Conservation (phyloP, 106 monocot genomes). For the Apostasia shenzhenica region DNA sequence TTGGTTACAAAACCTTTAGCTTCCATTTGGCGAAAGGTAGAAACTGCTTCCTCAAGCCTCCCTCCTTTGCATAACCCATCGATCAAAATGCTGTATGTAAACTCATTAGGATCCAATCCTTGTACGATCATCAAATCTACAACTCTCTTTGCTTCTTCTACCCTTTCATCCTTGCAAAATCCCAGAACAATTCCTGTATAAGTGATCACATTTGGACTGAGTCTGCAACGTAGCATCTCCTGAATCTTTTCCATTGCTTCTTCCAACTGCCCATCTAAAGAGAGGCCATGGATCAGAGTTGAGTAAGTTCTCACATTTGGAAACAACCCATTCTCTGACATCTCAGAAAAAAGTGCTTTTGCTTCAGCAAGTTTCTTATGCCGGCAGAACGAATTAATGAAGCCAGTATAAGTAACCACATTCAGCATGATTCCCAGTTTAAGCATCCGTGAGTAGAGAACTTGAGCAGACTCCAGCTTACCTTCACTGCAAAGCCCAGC, state of each 20-base stretch:
- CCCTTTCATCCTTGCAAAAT: constrained; percentile 28
- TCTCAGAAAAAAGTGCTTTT: constrained; percentile 26
- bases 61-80: constrained; percentile 36
- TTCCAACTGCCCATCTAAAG: constrained; percentile 18
- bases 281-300: constrained; percentile 30
- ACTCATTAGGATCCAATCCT: constrained; percentile 36
- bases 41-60: constrained; percentile 26
- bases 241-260: constrained; percentile 18
- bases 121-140: constrained; percentile 17
- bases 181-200: constrained; percentile 28
- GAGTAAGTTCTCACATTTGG: constrained; percentile 39
- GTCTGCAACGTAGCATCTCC: constrained; percentile 20
- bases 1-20: constrained; percentile 12
- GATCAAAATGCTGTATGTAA: constrained; percentile 29
- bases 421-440: constrained; percentile 28
- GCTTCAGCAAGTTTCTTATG: constrained; percentile 29
- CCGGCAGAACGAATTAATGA: constrained; percentile 27
- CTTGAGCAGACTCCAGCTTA: constrained; percentile 19
- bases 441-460: constrained; percentile 26
- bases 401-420: constrained; percentile 35
- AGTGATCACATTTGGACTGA: constrained; percentile 35
- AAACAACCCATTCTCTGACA: constrained; percentile 20
- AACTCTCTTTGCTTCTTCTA: constrained; percentile 27
- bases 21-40: constrained; percentile 23
- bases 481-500: constrained; percentile 37